phyloP scores from a whole-genome alignment of 2,329 filamentous ascomycete genomes.

The Hymenoscyphus occultus region DNA sequence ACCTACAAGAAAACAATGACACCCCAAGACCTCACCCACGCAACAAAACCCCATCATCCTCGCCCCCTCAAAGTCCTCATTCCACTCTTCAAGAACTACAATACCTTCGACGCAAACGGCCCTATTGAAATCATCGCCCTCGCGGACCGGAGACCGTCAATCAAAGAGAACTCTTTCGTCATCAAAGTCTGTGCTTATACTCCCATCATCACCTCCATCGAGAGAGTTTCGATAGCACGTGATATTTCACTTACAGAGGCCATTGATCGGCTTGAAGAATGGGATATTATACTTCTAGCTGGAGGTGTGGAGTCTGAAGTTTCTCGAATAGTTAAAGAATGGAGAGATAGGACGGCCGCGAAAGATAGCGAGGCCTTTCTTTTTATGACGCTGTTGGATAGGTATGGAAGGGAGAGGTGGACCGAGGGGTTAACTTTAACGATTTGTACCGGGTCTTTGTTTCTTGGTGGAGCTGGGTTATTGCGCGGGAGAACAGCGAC shows the following conservation, averaged over 20 bases:
- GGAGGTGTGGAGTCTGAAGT: neutral
- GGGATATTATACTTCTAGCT: neutral
- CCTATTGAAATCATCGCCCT: neutral
- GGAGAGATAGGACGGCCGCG: neutral
- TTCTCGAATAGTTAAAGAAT: neutral
- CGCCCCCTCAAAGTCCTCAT: slow-evolving; percentile 1
- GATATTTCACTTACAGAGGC: neutral
- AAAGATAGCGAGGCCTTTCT: neutral
- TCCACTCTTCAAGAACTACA: slow-evolving; percentile 1
- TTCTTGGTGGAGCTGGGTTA: neutral
- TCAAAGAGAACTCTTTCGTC: neutral
- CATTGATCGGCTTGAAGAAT: neutral
- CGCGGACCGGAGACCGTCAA: neutral
- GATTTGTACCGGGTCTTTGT: neutral
- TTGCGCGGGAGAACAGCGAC: neutral
- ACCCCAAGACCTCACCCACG: neutral
- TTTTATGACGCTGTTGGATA: neutral
- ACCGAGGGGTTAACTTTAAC: neutral
- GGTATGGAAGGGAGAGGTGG: neutral
- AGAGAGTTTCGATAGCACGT: neutral
- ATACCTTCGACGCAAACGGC: neutral
- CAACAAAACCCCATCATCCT: neutral
- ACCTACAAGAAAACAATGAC: neutral
- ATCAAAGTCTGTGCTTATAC: neutral
- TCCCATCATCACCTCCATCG: neutral